Conservation (phyloP, 495 filamentous ascomycete species). For the Penicillium ucsense region DNA sequence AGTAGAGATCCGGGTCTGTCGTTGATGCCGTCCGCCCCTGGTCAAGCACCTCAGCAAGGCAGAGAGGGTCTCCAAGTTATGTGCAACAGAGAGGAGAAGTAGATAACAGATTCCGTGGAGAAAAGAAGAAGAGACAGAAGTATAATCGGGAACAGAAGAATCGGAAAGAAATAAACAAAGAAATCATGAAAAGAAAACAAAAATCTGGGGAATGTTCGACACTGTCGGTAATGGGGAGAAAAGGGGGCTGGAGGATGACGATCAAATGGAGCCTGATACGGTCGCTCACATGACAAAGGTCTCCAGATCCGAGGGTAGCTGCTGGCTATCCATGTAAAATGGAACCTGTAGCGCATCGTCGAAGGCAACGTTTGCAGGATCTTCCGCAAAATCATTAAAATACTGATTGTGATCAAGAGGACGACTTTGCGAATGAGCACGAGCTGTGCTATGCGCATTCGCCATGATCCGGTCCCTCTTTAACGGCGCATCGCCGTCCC, state of each 20-base stretch:
- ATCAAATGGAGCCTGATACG: not conserved
- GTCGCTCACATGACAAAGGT: conserved; percentile 25
- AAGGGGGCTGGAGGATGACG: conserved; percentile 1
- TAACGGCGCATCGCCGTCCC: not conserved
- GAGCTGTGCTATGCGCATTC: conserved; percentile 16
- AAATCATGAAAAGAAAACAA: not conserved
- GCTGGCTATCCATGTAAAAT: conserved; percentile 27
- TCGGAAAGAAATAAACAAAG: not conserved
- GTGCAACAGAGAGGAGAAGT: not conserved
- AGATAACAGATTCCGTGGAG: not conserved
- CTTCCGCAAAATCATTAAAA: conserved; percentile 19
- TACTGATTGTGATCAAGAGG: not conserved
- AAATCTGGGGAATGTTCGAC: not conserved
- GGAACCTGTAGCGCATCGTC: conserved; percentile 22
- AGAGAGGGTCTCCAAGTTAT: too few relatives aligned
- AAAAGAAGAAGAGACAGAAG: conserved; percentile 2
- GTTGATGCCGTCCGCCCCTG: too few relatives aligned
- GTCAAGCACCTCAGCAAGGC: too few relatives aligned
- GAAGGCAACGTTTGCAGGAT: conserved; percentile 14
- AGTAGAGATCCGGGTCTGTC: too few relatives aligned
- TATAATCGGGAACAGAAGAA: not conserved
- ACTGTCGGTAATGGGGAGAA: conserved; percentile 4
- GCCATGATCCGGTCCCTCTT: not conserved
- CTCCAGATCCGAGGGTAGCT: conserved; percentile 24
- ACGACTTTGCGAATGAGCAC: conserved; percentile 9